Evolutionary conservation across 23 red algal species (phyloP), one percentile per base, ranked within the genome.

Genomic region (Gracilaria vermiculophylla): DNA sequence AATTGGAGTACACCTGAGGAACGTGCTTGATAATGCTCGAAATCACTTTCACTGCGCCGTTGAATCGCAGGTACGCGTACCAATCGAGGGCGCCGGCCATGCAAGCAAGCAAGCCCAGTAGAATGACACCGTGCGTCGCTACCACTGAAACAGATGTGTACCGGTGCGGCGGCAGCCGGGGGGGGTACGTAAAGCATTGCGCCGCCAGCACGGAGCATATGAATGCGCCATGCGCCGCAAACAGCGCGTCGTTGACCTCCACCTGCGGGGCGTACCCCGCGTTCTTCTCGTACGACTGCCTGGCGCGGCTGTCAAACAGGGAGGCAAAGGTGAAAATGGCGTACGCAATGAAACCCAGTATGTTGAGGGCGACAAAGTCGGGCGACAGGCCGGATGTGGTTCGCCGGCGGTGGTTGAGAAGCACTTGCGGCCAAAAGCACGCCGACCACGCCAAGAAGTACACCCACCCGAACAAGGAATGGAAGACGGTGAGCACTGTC

Each of bases 371-470:
- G 5, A 81, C 84, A 75, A 71, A 95, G 55, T 95, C 92, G 39
- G 86, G 61, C 62, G 92, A 95, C 1, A 95, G 47, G 7, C 92
- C 92, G 24, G 64, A 53, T 50, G 80, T 82, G 2, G 92, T 89
- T 28, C 42, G 32, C 16, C 75, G 83, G 9, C 49, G 36, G 29
- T 65, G 78, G 28, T 71, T 95, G 16, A 95, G 92, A 3, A 83
- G 36, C 14, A 89, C 69, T 62, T 95, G 92, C 52, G 92, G 92
- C 71, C 86, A 95, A 27, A 60, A 75, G 34, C 61, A 71, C 0
- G 85, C 80, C 8, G 69, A 81, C 92, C 92, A 95, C 3, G 86
- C 84, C 3, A 77, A 49, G 57, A 81, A 83, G 86, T 95, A 95
- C 7, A 80, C 81, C 92, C 92, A 95, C 19, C 92, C 92, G 45